Percentiles rank a stretch among this genome's conserved stretches.
These are phyloP conservation scores for Solanum pimpinellifolium DNA, from an alignment of 257 asterid genomes.

Conservation along the genomic window DNA sequence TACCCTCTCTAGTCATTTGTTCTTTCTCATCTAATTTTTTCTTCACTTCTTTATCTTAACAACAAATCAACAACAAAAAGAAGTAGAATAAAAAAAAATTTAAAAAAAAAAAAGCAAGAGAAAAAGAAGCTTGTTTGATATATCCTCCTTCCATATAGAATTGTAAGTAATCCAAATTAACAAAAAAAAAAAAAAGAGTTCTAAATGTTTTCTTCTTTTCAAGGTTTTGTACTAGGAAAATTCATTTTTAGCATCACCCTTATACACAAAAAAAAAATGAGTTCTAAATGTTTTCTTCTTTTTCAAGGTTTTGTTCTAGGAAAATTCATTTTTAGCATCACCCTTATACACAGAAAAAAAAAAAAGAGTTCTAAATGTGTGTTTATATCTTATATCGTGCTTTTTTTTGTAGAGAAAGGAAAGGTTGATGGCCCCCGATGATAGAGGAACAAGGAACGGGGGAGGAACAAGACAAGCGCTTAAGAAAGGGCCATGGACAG, in stretches of 20 bases:
- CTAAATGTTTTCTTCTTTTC: no score
- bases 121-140: not conserved
- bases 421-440: constrained; percentile 40
- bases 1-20: not conserved
- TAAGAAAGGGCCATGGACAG: constrained; percentile 76
- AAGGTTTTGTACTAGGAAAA: not conserved
- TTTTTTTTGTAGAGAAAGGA: not conserved
- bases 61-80: not conserved
- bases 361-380: no score
- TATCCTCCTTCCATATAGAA: not conserved
- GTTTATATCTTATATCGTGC: not conserved
- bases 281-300: no score
- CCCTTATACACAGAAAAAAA: not conserved
- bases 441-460: constrained; percentile 15
- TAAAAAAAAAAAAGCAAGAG: not conserved
- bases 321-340: not conserved
- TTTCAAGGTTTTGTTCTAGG: not conserved
- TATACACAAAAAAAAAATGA: not conserved
- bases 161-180: not conserved
- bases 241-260: not conserved
- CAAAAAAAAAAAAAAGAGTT: not conserved
- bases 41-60: not conserved
- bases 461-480: not conserved
- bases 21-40: not conserved
- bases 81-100: not conserved